Conservation (phyloP, 164 flowering plant species). For the Berberis vulgaris region DNA sequence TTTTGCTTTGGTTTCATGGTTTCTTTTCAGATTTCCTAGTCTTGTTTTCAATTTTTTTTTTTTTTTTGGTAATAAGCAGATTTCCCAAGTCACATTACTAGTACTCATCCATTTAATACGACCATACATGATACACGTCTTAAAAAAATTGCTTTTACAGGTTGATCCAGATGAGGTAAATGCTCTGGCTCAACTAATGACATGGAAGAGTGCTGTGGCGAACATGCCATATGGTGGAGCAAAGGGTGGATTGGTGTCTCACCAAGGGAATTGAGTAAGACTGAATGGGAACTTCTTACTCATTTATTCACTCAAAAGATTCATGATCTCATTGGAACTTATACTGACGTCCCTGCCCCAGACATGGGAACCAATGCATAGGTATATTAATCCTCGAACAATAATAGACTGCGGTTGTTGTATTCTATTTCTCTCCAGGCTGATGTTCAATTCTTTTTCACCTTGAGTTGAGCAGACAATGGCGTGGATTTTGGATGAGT, state of each 20-base stretch:
- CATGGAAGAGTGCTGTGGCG: constrained; percentile 83
- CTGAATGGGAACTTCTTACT: constrained; percentile 69
- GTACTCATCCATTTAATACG: not conserved
- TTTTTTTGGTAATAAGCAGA: not conserved
- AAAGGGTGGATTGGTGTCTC: constrained; percentile 75
- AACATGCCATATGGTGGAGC: constrained; percentile 84
- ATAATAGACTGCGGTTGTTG: not conserved
- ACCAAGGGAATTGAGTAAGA: constrained; percentile 48
- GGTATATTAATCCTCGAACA: constrained; percentile 18
- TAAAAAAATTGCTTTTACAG: constrained; percentile 18
- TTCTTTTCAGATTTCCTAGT: too few species aligned
- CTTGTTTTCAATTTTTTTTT: too few species aligned
- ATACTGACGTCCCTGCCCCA: constrained; percentile 81
- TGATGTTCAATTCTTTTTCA: not conserved
- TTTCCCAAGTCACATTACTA: not conserved
- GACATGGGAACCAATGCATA: constrained; percentile 86
- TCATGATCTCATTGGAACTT: constrained; percentile 72
- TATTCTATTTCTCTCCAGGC: not conserved
- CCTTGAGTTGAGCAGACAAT: constrained; percentile 42
- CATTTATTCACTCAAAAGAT: constrained; percentile 84
- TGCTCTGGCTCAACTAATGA: constrained; percentile 82
- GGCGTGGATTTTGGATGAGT: constrained; percentile 90
- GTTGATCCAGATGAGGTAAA: constrained; percentile 91
- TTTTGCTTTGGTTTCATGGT: too few species aligned
- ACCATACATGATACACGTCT: not conserved